Evolutionary conservation across 176 grass and related monocot genomes (phyloP).

Genomic region (Rhynchospora tenuis): DNA sequence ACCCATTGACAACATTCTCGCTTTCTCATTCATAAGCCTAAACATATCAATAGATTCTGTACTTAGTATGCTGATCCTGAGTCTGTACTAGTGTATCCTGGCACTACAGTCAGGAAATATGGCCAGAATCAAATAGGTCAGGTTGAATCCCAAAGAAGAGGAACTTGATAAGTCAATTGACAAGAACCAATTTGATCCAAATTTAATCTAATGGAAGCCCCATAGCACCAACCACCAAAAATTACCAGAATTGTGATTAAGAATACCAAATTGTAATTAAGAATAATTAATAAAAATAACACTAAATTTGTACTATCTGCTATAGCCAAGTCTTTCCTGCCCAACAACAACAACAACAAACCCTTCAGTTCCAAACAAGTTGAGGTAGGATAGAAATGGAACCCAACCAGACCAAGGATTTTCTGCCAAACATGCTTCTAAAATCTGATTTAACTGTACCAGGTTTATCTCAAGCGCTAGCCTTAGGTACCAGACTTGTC

Average conservation of each 20-base stretch:
- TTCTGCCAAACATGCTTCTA: too few relatives aligned
- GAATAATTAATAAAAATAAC: background rate
- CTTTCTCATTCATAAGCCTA: slow-evolving; percentile 82
- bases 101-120: background rate
- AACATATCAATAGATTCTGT: background rate
- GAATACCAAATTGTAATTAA: background rate
- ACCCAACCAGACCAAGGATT: too few relatives aligned
- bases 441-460: background rate
- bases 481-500: background rate
- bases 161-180: background rate
- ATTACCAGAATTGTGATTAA: too few relatives aligned
- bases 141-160: background rate
- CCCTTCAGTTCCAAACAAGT: too few relatives aligned
- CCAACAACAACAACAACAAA: too few relatives aligned
- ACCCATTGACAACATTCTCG: slow-evolving; percentile 93
- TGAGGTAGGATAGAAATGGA: too few relatives aligned
- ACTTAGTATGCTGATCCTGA: slow-evolving; percentile 1
- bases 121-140: background rate
- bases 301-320: background rate
- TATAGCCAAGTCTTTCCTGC: background rate
- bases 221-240: background rate
- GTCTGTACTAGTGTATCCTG: background rate
- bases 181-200: background rate
- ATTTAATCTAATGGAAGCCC: background rate
- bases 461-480: background rate